phyloP scores from a whole-genome alignment of 2,329 filamentous ascomycete species.

The Botrytis paeoniae region DNA sequence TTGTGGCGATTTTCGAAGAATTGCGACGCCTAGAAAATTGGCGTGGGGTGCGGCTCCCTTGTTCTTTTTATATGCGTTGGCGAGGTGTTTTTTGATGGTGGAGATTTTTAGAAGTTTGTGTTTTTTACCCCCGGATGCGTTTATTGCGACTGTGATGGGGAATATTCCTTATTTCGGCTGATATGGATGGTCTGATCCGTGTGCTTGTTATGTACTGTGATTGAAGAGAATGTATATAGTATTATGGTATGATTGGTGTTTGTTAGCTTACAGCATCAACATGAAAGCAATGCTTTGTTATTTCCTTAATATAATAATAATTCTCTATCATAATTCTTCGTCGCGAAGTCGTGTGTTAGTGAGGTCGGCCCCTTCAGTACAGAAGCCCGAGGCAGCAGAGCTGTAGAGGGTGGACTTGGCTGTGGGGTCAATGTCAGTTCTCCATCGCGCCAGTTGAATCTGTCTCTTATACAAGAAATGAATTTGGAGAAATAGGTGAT shows the following conservation, averaged over 20 bases:
- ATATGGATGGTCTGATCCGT: not conserved
- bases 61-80: constrained; percentile 13
- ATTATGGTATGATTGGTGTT: not conserved
- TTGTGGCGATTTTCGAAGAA: not conserved
- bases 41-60: constrained; percentile 3
- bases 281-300: not conserved
- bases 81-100: constrained; percentile 19
- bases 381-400: not conserved
- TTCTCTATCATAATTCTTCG: not conserved
- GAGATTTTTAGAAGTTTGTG: constrained; percentile 8
- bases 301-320: not conserved
- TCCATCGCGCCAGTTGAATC: not conserved
- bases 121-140: constrained; percentile 6
- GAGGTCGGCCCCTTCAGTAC: not conserved
- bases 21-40: not conserved
- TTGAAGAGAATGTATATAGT: not conserved
- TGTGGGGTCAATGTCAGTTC: not conserved
- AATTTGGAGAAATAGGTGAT: not conserved
- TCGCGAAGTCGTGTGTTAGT: accelerated
- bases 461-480: not conserved
- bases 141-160: not conserved
- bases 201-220: not conserved
- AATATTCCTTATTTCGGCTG: constrained; percentile 5
- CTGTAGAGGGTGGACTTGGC: not conserved
- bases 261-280: not conserved